Conservation (phyloP, 1,284 basidiomycete species). For the Mycosarcoma maydis region DNA sequence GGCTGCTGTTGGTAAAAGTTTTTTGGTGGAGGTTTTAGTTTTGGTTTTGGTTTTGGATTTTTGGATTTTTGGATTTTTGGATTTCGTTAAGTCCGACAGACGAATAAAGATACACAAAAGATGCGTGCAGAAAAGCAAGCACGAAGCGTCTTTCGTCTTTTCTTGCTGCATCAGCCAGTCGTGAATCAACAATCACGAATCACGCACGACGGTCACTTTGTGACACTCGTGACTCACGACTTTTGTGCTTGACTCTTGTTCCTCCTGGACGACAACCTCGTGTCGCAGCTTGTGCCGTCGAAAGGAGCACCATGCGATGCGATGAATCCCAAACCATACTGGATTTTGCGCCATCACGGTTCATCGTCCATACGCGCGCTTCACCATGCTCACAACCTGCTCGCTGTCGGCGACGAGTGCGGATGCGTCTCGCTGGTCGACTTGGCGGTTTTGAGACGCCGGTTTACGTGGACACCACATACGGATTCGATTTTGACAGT, state of each 20-base stretch:
- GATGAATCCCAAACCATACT: conserved; percentile 70
- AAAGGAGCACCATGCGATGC: conserved; percentile 8
- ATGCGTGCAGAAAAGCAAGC: too few relatives aligned
- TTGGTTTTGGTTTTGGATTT: background rate
- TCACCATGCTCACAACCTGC: conserved; percentile 76
- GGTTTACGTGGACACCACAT: conserved; percentile 81
- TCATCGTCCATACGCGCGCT: conserved; percentile 72
- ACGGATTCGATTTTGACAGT: conserved; percentile 78
- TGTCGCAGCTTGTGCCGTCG: too few relatives aligned
- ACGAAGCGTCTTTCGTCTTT: too few relatives aligned
- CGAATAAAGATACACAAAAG: too few relatives aligned
- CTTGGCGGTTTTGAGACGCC: conserved; percentile 76
- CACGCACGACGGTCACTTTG: too few relatives aligned
- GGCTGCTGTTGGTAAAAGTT: too few relatives aligned
- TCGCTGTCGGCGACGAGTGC: conserved; percentile 82
- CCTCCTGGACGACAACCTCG: too few relatives aligned
- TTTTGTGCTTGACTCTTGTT: too few relatives aligned
- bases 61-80: background rate
- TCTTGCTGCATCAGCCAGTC: too few relatives aligned
- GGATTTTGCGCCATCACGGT: conserved; percentile 79
- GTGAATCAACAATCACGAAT: too few relatives aligned
- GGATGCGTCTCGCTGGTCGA: conserved; percentile 79
- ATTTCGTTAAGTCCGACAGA: too few relatives aligned
- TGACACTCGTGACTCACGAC: too few relatives aligned
- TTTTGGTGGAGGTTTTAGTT: background rate